Conservation (phyloP, 164 flowering plant species). For the Berberis thunbergii region DNA sequence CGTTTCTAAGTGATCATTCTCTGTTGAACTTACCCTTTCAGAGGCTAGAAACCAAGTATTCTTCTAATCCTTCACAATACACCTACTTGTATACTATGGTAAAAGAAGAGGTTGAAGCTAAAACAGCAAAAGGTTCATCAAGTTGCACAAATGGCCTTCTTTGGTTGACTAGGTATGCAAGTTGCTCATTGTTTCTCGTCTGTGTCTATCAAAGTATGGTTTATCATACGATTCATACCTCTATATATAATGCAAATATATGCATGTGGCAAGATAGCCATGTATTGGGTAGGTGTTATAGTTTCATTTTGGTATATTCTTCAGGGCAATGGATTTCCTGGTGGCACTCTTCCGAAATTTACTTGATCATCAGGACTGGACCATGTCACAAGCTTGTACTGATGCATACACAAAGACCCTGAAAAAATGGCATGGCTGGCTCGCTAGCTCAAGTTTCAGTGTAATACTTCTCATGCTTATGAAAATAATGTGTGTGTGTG, state of each 20-base stretch:
- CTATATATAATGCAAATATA: no score
- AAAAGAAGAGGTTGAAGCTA: slow-evolving; percentile 60
- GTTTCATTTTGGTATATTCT: slow-evolving; percentile 3
- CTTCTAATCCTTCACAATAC: slow-evolving; percentile 46
- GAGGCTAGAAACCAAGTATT: slow-evolving; percentile 82
- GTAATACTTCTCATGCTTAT: slow-evolving; percentile 15
- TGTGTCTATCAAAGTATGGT: neutral
- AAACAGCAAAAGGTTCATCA: slow-evolving; percentile 75
- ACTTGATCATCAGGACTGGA: slow-evolving; percentile 49
- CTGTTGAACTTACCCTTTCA: slow-evolving; percentile 21
- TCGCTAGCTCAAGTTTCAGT: slow-evolving; percentile 39
- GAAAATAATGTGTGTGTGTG: neutral
- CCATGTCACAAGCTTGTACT: slow-evolving; percentile 67
- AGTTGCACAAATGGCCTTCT: slow-evolving; percentile 96
- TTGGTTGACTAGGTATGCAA: slow-evolving; percentile 87
- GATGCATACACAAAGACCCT: slow-evolving; percentile 78
- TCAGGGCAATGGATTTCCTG: slow-evolving; percentile 72
- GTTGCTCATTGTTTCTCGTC: slow-evolving; percentile 3
- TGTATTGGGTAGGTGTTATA: neutral
- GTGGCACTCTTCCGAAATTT: slow-evolving; percentile 51
- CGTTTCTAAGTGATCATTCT: neutral
- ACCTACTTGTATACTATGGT: slow-evolving; percentile 60
- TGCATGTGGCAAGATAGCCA: no score
- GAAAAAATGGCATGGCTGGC: slow-evolving; percentile 91
- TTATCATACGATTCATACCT: no score